Conservation (phyloP, 768 basidiomycete genomes). For the Trametes coccinea region DNA sequence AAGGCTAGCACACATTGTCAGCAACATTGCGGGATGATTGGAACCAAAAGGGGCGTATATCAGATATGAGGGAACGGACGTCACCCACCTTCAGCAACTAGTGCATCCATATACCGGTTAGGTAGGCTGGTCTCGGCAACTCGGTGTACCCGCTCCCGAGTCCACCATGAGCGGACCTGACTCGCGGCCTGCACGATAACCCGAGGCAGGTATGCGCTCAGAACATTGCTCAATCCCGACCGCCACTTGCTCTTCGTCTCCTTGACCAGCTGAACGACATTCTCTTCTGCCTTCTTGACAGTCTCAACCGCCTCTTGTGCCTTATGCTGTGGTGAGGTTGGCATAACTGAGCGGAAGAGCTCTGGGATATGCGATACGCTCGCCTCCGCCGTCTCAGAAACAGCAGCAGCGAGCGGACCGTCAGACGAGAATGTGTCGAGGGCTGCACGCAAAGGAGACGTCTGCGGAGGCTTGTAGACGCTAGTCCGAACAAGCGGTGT, state of each 20-base stretch:
- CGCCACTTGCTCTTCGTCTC: slow-evolving; percentile 21
- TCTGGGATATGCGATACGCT: slow-evolving; percentile 50
- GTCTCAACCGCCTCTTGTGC: slow-evolving; percentile 27
- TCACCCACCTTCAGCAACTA: slow-evolving; percentile 57
- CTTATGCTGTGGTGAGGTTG: slow-evolving; percentile 13
- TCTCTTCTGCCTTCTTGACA: slow-evolving; percentile 33
- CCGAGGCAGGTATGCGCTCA: slow-evolving; percentile 34
- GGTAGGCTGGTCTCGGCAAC: slow-evolving; percentile 57
- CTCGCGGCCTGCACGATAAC: slow-evolving; percentile 30
- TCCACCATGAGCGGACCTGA: slow-evolving; percentile 54
- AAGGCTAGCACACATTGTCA: slow-evolving; percentile 47
- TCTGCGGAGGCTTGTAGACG: slow-evolving; percentile 45
- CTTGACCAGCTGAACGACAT: slow-evolving; percentile 16
- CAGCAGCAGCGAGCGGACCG: slow-evolving; percentile 39
- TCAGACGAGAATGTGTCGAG: slow-evolving; percentile 61
- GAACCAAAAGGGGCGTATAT: too few species aligned
- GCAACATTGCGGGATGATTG: not conserved
- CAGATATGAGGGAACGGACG: too few species aligned
- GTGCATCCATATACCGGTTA: slow-evolving; percentile 60
- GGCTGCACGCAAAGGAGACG: slow-evolving; percentile 56
- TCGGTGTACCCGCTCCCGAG: slow-evolving; percentile 51
- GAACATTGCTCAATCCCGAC: slow-evolving; percentile 13
- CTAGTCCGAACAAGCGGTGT: slow-evolving; percentile 40
- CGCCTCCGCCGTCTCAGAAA: slow-evolving; percentile 51
- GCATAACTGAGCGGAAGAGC: slow-evolving; percentile 46